A percentile compares a stretch with the other conserved stretches of the same genome.
phyloP scores from a whole-genome alignment of 495 filamentous ascomycete genomes.

The Tuber calosporum region DNA sequence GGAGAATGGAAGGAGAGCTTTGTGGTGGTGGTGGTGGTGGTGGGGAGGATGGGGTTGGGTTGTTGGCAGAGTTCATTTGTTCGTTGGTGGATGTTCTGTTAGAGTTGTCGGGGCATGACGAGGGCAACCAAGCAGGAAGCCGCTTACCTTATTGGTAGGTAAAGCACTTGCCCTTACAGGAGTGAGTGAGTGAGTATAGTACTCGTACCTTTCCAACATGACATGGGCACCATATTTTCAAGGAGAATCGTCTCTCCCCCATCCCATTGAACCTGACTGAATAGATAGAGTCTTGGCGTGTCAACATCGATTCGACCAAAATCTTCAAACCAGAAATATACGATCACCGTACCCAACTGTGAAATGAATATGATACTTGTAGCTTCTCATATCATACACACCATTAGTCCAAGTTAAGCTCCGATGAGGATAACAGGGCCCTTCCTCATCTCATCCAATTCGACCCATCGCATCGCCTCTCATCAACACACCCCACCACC shows the following conservation, averaged over 20 bases:
- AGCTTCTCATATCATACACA: not conserved
- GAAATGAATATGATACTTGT: not conserved
- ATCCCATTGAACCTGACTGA: not conserved
- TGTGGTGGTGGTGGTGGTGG: not conserved
- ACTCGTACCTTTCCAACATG: not conserved
- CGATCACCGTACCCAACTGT: not conserved
- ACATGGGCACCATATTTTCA: not conserved
- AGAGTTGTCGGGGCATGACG: not conserved
- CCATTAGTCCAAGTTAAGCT: not conserved
- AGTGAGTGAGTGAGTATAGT: too few species aligned
- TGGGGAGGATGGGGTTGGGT: not conserved
- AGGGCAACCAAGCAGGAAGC: not conserved
- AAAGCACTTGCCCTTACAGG: not conserved
- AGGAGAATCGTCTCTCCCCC: not conserved
- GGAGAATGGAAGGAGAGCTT: not conserved
- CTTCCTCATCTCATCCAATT: not conserved
- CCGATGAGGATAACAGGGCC: not conserved
- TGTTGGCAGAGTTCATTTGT: not conserved
- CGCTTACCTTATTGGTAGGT: not conserved
- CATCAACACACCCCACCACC: not conserved
- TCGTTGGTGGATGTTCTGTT: not conserved
- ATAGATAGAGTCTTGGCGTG: not conserved
- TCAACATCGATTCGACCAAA: not conserved
- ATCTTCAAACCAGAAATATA: not conserved
- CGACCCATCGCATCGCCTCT: not conserved